phyloP scores from a whole-genome alignment of 768 basidiomycete genomes.

The Mycena latifolia region DNA sequence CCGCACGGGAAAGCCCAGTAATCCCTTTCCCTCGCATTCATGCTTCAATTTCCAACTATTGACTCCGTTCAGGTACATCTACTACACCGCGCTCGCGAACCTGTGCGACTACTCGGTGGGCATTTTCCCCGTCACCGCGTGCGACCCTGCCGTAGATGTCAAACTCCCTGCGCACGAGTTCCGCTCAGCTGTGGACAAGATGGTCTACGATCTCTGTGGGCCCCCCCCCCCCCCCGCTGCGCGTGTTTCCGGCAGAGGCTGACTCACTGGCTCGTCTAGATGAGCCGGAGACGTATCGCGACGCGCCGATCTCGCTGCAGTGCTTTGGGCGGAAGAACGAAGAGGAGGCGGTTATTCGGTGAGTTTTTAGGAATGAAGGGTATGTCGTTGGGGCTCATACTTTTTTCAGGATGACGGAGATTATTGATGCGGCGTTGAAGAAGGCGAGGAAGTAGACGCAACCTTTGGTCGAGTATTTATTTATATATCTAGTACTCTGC shows the following conservation, averaged over 20 bases:
- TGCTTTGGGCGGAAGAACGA: constrained; percentile 17
- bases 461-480: no score
- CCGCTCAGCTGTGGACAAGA: constrained; percentile 59
- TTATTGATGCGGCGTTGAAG: constrained; percentile 15
- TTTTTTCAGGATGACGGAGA: constrained; percentile 23
- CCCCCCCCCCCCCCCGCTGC: not conserved
- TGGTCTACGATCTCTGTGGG: constrained; percentile 42
- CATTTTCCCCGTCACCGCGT: constrained; percentile 72
- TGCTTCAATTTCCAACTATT: no score
- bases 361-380: no score
- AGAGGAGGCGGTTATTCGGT: constrained; percentile 25
- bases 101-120: constrained; percentile 72
- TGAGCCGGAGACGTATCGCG: constrained; percentile 4
- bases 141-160: constrained; percentile 56
- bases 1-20: not conserved
- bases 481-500: no score
- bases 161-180: constrained; percentile 57
- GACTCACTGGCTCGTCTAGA: not conserved
- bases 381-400: no score
- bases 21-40: no score
- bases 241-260: not conserved
- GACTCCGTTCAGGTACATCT: not conserved
- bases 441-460: constrained; percentile 7
- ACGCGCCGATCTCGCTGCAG: constrained; percentile 12
- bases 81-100: constrained; percentile 16